Percentiles rank a stretch among this genome's conserved stretches.
phyloP scores from a whole-genome alignment of 1,284 basidiomycete genomes.

The Exobasidium rhododendri region DNA sequence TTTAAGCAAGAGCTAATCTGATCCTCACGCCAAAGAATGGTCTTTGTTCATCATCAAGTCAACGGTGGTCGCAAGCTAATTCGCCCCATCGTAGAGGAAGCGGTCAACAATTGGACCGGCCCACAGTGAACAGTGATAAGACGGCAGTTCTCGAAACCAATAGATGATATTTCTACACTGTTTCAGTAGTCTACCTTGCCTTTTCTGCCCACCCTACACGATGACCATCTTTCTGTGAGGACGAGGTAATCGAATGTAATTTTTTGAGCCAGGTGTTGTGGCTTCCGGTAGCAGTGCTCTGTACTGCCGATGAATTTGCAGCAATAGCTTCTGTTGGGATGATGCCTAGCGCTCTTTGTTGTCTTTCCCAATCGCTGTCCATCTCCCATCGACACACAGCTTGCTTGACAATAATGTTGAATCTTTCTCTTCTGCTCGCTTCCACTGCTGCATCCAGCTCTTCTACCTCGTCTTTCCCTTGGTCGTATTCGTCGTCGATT shows the following conservation, averaged over 20 bases:
- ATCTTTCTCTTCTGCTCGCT: conserved; percentile 23
- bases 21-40: conserved; percentile 22
- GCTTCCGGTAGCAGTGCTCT: no score
- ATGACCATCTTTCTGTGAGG: no score
- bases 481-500: background rate
- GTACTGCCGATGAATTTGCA: background rate
- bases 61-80: conserved; percentile 40
- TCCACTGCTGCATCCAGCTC: conserved; percentile 18
- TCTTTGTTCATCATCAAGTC: conserved; percentile 26
- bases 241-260: no score
- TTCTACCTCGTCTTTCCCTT: conserved; percentile 2
- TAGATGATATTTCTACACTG: background rate
- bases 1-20: background rate
- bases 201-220: background rate
- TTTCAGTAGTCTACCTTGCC: background rate
- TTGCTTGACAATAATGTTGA: conserved; percentile 28
- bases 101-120: conserved; percentile 29
- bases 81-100: conserved; percentile 41
- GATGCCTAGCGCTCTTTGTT: background rate
- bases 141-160: no score
- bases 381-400: conserved; percentile 36
- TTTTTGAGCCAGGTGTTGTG: no score
- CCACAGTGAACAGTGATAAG: no score
- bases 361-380: conserved; percentile 36
- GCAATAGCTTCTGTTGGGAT: conserved; percentile 2